These are phyloP conservation scores for Monosporascus sp. DNA, from an alignment of 2,329 filamentous ascomycete species.

Conservation along the genomic window DNA sequence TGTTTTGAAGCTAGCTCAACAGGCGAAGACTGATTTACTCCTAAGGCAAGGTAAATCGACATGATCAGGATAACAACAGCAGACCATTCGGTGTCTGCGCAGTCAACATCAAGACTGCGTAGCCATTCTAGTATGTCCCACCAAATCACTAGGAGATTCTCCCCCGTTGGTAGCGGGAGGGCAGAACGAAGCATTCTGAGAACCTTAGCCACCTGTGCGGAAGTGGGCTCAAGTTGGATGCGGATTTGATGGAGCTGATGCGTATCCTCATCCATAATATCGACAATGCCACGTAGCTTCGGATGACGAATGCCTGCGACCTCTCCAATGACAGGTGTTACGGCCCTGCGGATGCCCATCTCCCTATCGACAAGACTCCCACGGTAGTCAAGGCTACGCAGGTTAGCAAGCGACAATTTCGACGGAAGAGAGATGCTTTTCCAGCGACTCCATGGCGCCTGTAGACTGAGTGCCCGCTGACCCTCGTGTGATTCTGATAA, in stretches of 20 bases:
- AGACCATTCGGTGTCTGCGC: slow-evolving; percentile 63
- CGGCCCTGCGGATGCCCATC: slow-evolving; percentile 39
- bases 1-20: slow-evolving; percentile 12
- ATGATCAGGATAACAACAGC: slow-evolving; percentile 61
- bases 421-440: slow-evolving; percentile 62
- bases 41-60: slow-evolving; percentile 57
- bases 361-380: slow-evolving; percentile 51
- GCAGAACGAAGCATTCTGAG: slow-evolving; percentile 61
- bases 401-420: slow-evolving; percentile 52
- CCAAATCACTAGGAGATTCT: slow-evolving; percentile 64
- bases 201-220: slow-evolving; percentile 55
- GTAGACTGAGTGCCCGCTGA: slow-evolving; percentile 62
- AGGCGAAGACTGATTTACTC: slow-evolving; percentile 27
- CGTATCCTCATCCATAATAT: slow-evolving; percentile 59
- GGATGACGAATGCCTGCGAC: slow-evolving; percentile 54
- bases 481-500: slow-evolving; percentile 62
- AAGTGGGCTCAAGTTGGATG: slow-evolving; percentile 62
- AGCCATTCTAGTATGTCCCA: slow-evolving; percentile 72
- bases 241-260: slow-evolving; percentile 59
- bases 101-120: slow-evolving; percentile 38
- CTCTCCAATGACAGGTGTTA: slow-evolving; percentile 42
- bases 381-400: slow-evolving; percentile 53
- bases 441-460: slow-evolving; percentile 70
- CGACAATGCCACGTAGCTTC: slow-evolving; percentile 56
- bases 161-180: slow-evolving; percentile 53